Evolutionary conservation across 1,284 basidiomycete species (phyloP), one percentile per base, ranked within the genome.

Genomic region (Malassezia cuniculi): DNA sequence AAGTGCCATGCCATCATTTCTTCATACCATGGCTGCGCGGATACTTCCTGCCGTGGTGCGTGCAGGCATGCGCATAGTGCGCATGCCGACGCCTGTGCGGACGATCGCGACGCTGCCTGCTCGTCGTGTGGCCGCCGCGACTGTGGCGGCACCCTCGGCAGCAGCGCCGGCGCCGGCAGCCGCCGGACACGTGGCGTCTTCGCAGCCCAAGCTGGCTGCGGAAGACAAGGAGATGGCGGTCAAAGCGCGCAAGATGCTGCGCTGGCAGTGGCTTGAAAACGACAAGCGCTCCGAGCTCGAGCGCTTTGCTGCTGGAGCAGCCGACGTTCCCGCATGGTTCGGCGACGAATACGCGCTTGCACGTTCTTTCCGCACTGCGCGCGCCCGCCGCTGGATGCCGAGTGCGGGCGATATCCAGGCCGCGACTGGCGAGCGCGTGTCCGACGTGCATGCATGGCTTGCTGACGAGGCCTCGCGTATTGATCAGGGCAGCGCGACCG

Each of bases 401-500:
- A 26, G 17, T 9, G 32, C 20, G 2, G 27, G 3, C 11, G 18
- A 30, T 2, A 16, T 37, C 7, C n/a, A n/a, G n/a, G n/a, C n/a
- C n/a, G n/a, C n/a, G n/a, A n/a, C n/a, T n/a, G n/a, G n/a, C n/a
- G 26, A 34, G 42, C 32, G 15, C 9, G 42, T 36, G 10, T 36
- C 32, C 18, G 43, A 53, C 25, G 30, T 42, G 1, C 22, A 47
- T 6, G 34, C 28, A 3, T 51, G 47, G 43, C 20, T 55, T 21
- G 37, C 39, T 3, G 14, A 31, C 12, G 17, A 4, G 14, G 26
- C 27, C 2, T 4, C 6, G 14, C 17, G 27, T 21, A n/a, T 6
- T 17, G 16, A 31, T 4, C 22, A 29, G 6, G 24, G 28, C 5
- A 5, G 39, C 20, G 20, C 31, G 7, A 17, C 36, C 14, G 31